A percentile compares a stretch with the other conserved stretches of the same genome.
Conservation (phyloP, 306 rosid genomes). For the Albizia julibrissin region DNA sequence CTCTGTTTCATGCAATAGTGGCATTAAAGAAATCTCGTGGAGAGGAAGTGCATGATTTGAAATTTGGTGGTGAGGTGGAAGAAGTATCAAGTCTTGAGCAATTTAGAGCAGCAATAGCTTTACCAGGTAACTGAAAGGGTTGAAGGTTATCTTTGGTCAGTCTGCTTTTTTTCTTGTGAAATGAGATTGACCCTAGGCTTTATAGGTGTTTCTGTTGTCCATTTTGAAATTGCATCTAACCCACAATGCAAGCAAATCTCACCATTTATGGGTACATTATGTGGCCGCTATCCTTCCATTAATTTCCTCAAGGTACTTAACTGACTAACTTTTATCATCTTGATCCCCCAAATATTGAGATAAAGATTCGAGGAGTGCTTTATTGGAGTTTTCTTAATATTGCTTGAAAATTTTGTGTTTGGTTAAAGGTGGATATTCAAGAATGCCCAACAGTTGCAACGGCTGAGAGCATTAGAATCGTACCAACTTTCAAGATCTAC, state of each 20-base stretch:
- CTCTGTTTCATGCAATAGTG: slow-evolving; percentile 69
- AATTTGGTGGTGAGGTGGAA: slow-evolving; percentile 83
- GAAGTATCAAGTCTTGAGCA: slow-evolving; percentile 65
- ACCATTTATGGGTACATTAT: slow-evolving; percentile 58
- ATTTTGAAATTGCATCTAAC: slow-evolving; percentile 66
- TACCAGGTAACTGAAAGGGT: slow-evolving; percentile 51
- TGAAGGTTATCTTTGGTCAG: neutral
- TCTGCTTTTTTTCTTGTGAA: neutral
- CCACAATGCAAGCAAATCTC: slow-evolving; percentile 67
- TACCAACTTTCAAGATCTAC: slow-evolving; percentile 89
- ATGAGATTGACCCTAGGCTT: neutral
- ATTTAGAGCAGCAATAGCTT: slow-evolving; percentile 61
- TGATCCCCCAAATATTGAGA: neutral
- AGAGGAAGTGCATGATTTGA: slow-evolving; percentile 70
- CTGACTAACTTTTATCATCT: neutral
- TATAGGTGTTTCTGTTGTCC: slow-evolving; percentile 75
- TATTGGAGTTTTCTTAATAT: slow-evolving; percentile 3
- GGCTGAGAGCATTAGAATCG: slow-evolving; percentile 64
- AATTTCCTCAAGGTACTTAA: slow-evolving; percentile 70
- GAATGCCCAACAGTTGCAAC: slow-evolving; percentile 56
- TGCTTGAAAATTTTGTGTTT: slow-evolving; percentile 22
- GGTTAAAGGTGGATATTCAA: slow-evolving; percentile 64
- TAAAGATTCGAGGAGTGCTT: neutral
- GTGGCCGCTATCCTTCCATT: slow-evolving; percentile 71
- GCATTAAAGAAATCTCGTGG: slow-evolving; percentile 77